A percentile compares a stretch with the other conserved stretches of the same genome.
These are phyloP conservation scores for Sporopachydermia cereana DNA, from an alignment of 1,139 yeast species.

Conservation along the genomic window DNA sequence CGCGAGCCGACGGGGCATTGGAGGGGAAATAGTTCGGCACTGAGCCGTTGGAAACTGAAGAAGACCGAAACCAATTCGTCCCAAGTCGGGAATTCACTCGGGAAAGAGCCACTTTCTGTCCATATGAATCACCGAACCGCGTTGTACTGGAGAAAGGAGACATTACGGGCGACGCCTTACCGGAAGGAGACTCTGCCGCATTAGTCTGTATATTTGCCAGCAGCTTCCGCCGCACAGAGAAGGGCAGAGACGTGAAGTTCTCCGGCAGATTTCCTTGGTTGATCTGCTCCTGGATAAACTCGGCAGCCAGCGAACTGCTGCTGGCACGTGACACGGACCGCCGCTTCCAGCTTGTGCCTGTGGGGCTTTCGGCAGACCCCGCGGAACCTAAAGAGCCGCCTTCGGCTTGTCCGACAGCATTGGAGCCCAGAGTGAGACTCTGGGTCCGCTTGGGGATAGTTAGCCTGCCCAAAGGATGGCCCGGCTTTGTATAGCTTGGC, in stretches of 20 bases:
- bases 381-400: background rate
- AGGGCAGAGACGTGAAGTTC: constrained; percentile 6
- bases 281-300: constrained; percentile 1
- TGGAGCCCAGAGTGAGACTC: background rate
- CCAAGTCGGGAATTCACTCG: constrained; percentile 9
- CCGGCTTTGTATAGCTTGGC: background rate
- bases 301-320: constrained; percentile 1
- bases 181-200: background rate
- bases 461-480: background rate
- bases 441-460: background rate
- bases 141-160: constrained; percentile 5
- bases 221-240: constrained; percentile 6
- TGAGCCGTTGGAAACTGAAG: background rate
- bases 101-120: constrained; percentile 7
- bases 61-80: background rate
- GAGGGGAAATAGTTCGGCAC: background rate
- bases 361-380: background rate
- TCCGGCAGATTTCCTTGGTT: constrained; percentile 1
- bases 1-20: background rate
- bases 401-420: background rate
- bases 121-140: background rate
- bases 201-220: background rate
- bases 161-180: background rate
- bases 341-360: background rate
- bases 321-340: background rate